Evolutionary conservation across 306 rosid species (phyloP).

Genomic region (Malus sylvestris): DNA sequence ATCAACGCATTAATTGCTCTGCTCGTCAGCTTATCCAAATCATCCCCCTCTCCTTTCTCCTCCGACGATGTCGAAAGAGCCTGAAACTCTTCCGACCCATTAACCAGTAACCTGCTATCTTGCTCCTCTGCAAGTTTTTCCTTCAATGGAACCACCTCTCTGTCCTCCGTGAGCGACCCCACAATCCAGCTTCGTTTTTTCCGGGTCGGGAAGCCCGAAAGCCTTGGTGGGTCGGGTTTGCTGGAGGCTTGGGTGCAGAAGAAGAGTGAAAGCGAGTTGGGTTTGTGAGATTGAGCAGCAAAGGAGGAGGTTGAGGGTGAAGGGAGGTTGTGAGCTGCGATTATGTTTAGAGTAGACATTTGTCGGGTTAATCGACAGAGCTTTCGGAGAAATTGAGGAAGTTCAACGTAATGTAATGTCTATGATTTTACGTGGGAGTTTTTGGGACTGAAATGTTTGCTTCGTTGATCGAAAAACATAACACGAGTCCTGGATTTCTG

Average conservation of each 20-base stretch:
- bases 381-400: neutral
- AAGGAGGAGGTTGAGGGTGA: neutral
- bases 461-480: neutral
- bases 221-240: conserved; percentile 4
- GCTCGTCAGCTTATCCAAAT: conserved; percentile 29
- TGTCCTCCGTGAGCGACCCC: conserved; percentile 48
- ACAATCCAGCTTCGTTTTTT: conserved; percentile 32
- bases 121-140: conserved; percentile 14
- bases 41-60: conserved; percentile 20
- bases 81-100: conserved; percentile 35
- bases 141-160: conserved; percentile 38
- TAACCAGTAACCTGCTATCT: conserved; percentile 17
- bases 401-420: neutral
- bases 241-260: conserved; percentile 16
- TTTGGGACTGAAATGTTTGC: neutral
- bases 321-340: conserved; percentile 18
- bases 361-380: neutral
- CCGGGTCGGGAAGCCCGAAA: conserved; percentile 13
- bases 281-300: conserved; percentile 15
- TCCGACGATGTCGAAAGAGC: conserved; percentile 21
- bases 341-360: conserved; percentile 43
- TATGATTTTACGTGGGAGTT: neutral
- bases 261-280: conserved; percentile 11
- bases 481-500: neutral
- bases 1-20: conserved; percentile 62